Base-by-base conservation (phyloP, 2,329 filamentous ascomycete genomes). In the Davidsoniella eucalypti region DNA sequence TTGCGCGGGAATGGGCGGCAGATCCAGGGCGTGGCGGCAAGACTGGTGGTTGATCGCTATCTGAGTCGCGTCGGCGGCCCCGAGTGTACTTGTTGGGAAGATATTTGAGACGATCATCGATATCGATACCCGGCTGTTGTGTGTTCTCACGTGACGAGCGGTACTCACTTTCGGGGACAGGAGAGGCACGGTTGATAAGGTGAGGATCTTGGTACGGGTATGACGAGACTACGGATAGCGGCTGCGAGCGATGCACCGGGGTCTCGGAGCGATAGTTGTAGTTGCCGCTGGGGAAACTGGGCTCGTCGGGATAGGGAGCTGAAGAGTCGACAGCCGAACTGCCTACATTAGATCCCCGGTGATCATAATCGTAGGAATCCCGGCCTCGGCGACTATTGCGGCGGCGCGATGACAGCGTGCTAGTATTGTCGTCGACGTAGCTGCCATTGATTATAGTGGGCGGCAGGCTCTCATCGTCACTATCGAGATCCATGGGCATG, bases 71-170 rank as follows among this genome's bases (percentile, higher is more conserved):
- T 5, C 21, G 41, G 16, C 36, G 43, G 38, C 40, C n/a, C 23
- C 42, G 61, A 56, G 64, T 65, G 55, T 74, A 73, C 56, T 72
- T 73, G 54, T 67, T 64, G 1, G 70, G 70, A 37, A 73, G 59
- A 55, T 65, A 70, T 51, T 67, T 65, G 44, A 72, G 58, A 56
- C 61, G 65, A 47, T 67, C 62, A 8, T 66, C 63, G 16, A 50
- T n/a, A 10, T 18, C 18, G n/a, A 37, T 17, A 5, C 23, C 29
- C 12, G 29, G 25, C 6, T 44, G 50, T 5, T n/a, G 50, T 7
- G 45, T 3, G 21, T 37, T 52, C 9, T 51, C 42, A 16, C 26
- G 43, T 16, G 42, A 51, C 21, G 14, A 16, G n/a, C 38, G 38
- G 26, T 51, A 43, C 14, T 52, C 46, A 14, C 16, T 26, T 33